Base-by-base conservation (phyloP, 1,139 yeast species). In the Taphrina wiesneri region DNA sequence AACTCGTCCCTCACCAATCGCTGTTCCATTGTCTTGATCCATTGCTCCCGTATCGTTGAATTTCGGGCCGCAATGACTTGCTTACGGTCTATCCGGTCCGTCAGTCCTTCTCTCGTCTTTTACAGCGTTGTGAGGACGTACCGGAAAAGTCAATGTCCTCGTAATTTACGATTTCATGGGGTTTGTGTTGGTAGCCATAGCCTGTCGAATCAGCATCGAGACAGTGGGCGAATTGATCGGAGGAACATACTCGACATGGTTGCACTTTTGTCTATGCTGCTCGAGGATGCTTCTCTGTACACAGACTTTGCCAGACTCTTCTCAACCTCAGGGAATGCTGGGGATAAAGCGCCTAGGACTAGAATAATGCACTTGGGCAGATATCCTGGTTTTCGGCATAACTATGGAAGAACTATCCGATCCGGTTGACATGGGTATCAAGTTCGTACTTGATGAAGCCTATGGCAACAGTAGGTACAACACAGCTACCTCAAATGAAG, bases 1-100 rank as follows among this genome's bases (percentile, higher is more conserved):
- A 71, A 63, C 5, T 70, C 72, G 36, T 66, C 70, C n/a, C 71
- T 68, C 21, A 72, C 69, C 3, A 69, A 63, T 45, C 73, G 67
- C 39, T 66, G 60, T 36, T 70, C 70, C 68, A 69, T 67, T 36
- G 68, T 67, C 47, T 56, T 52, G 51, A 66, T 62, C 68, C 68
- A 66, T 19, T 43, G 60, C 30, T 66, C 66, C 13, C 68, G 52
- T 11, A 66, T 47, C 19, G 56, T 45, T 17, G 61, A 53, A n/a
- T 51, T 26, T 23, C 65, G 61, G 25, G 66, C 67, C 21, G 64
- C 64, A 32, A 49, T 28, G 25, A 60, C 64, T 28, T 60, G 64
- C 28, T 39, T 49, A 19, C 57, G 64, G 32, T 60, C 64, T 54
- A 21, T 4, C 11, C 21, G 15, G 2, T 28, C 11, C 47, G 36